Evolutionary conservation across 139 green algal species (phyloP), one percentile per base, ranked within the genome.

Genomic region (Eudorina sp.): DNA sequence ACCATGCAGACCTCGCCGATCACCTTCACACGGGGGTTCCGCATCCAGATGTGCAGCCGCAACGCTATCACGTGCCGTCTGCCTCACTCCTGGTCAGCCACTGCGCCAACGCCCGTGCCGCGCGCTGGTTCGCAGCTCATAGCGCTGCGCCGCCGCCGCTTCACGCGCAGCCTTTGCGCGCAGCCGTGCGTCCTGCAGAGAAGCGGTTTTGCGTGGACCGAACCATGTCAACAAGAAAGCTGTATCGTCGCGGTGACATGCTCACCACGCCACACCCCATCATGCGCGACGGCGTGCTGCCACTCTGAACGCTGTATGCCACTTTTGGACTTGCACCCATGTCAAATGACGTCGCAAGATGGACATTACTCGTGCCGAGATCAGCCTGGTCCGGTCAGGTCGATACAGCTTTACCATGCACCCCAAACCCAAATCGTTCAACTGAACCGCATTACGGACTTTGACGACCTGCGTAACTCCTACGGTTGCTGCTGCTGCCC

Each of bases 21-120:
- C n/a, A 27, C 23, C 55, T 11, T 66, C 55, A 66, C 7, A 34
- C 5, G 8, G 7, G 27, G 4, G 29, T 66, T 66, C 7, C 29
- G 74, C 6, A n/a, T n/a, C n/a, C n/a, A n/a, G n/a, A n/a, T n/a
- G n/a, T n/a, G n/a, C n/a, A n/a, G n/a, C n/a, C n/a, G n/a, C n/a
- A n/a, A n/a, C n/a, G n/a, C n/a, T n/a, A n/a, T n/a, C n/a, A n/a
- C n/a, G n/a, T n/a, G n/a, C n/a, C n/a, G n/a, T n/a, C n/a, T n/a
- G 51, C 45, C 0, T 73, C 53, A 88, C 53, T 88, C 83, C 6
- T 34, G 62, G 29, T 88, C 68, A 88, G 83, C 83, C 83, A 88
- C 48, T 51, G 25, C 25, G 48, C 68, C 38, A 88, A 36, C 25
- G 48, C 83, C 83, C 48, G 2, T 68, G 51, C 2, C 34, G 68